Evolutionary conservation across 257 asterid species (phyloP), one percentile per base, ranked within the genome.

Genomic region (Plantago elongata): DNA sequence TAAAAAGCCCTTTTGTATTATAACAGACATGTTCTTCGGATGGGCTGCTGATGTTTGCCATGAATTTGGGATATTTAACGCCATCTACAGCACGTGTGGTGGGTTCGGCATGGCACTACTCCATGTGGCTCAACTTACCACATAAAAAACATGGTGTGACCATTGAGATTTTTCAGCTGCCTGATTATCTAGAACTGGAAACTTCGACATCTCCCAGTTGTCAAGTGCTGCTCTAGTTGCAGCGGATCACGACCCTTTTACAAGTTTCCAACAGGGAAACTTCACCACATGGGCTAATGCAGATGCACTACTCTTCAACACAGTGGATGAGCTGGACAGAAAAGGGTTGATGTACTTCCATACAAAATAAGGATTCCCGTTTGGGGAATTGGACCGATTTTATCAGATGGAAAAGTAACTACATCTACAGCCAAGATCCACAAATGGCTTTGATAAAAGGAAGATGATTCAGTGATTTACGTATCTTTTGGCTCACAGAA

Each of bases 91-190:
- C 57, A 66, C 75, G 10, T 57, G 79, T 7, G 80, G 95, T 1
- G 91, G 85, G 49, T 83, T 73, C 57, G 95, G 91, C 7, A 65
- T 86, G 75, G 91, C 91, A 72, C 68, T 72, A 75, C 65, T 81
- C 95, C 48, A 57, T 72, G 71, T 86, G 88, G 88, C 34, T 86
- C 15, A 72, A 72, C 58, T 68, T 86, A 27, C 95, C 95, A 9
- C 91, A 79, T 9, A 22, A 22, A 2, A 75, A 65, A 38, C 10
- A 65, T 8, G 30, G 49, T 4, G 77, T 69, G 3, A 57, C 54
- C 13, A 71, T 57, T 7, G 95, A 86, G 63, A 22, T 22, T 22
- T 86, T 83, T 54, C 15, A 37, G 51, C 34, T 86, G n/a, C 86
- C 95, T 40, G 88, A 83, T 73, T 83, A 81, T 60, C 80, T 81